These are phyloP conservation scores for Tanacetum coccineum DNA, from an alignment of 129 eudicot species.

Conservation along the genomic window DNA sequence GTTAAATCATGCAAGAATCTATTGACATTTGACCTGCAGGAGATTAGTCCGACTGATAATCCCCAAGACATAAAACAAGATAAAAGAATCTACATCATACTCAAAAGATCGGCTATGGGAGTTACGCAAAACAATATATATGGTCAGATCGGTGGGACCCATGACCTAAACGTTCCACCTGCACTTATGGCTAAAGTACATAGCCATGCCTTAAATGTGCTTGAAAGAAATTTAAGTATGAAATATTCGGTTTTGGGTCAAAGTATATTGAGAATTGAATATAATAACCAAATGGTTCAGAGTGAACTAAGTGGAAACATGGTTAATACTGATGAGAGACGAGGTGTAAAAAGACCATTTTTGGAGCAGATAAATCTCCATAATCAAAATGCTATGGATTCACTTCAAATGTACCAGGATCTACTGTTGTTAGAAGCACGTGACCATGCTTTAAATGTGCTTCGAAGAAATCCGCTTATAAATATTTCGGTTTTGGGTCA, in stretches of 20 bases:
- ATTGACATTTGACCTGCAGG: conserved; percentile 57
- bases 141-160: conserved; percentile 4
- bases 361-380: conserved; percentile 28
- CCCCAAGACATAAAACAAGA: conserved; percentile 26
- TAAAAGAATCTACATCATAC: conserved; percentile 28
- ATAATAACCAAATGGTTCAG: no score
- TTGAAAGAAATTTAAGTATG: conserved; percentile 45
- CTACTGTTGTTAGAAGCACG: conserved; percentile 19
- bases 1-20: conserved; percentile 44
- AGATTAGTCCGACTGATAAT: conserved; percentile 29
- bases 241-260: conserved; percentile 23
- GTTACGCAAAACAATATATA: conserved; percentile 23
- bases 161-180: conserved; percentile 16
- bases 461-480: no score
- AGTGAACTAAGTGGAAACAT: no score
- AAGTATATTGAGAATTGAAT: no score
- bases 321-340: conserved; percentile 32
- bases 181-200: no score
- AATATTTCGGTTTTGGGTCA: no score
- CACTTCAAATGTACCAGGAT: conserved; percentile 33
- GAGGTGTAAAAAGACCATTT: conserved; percentile 48
- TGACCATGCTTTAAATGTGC: no score
- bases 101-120: conserved; percentile 30
- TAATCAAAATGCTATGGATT: conserved; percentile 19
- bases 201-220: conserved; percentile 43